Evolutionary conservation across 148 eudicot genomes (phyloP), one percentile per base, ranked within the genome.

Genomic region (Fagopyrum tataricum): DNA sequence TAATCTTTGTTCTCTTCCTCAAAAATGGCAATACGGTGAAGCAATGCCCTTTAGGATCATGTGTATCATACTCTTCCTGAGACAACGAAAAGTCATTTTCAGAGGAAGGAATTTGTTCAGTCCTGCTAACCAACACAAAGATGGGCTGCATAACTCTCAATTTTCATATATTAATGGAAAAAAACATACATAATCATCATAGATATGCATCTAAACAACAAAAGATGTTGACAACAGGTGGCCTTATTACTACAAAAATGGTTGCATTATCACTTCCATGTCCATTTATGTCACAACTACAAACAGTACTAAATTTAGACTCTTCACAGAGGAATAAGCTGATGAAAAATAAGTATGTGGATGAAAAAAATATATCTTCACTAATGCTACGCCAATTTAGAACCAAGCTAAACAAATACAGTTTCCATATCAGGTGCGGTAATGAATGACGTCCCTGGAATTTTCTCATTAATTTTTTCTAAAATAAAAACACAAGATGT

Each of bases 41-140:
- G 70, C 87, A 87, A 37, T 95, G 87, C 26, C 94, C 99, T 82
- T 91, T 95, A 11, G 97, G 99, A 82, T 95, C 97, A 84, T 95
- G 97, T 9, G 97, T 95, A 74, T 95, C 99, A 83, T 87, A 91
- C 80, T 95, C 99, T 79, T 90, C 96, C 97, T 92, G 92, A 14
- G 49, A 18, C 59, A 87, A 78, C 17, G 24, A 14, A 24, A 72
- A 51, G 17, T 56, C 46, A 31, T 71, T 42, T 17, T 7, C 18
- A 4, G 68, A 6, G 20, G 18, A 40, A 67, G 71, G 17, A 31
- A 59, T 7, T 59, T 59, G 0, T 14, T 20, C 4, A 21, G 23
- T 56, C 26, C 62, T 7, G 0, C 20, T 21, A 59, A 59, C 11
- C 66, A 59, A 24, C 66, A 59, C 17, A 23, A 59, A 52, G 58